Base-by-base conservation (phyloP, 2,329 filamentous ascomycete genomes). In the Monilinia polystroma region DNA sequence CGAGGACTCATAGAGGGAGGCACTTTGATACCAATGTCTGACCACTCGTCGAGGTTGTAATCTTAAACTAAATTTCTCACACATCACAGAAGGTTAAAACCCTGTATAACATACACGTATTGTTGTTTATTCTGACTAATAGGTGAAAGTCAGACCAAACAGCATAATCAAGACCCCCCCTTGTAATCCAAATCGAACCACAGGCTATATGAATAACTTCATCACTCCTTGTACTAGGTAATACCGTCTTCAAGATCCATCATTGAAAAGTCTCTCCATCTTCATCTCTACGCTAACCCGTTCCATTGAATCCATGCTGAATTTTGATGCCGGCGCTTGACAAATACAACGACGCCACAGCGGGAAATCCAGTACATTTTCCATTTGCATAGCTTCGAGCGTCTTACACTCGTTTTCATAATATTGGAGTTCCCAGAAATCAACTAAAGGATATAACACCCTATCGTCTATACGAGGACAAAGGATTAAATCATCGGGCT, bases 341-440 rank as follows among this genome's bases (percentile, higher is more conserved):
- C 58, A 60, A 26, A 60, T 20, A 38, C 58, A 60, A 20, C 58
- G 58, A 20, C 58, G 58, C 29, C 20, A 60, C 5, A 60, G 12
- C 23, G 45, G 58, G 6, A 38, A 18, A 8, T 51, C 0, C 11
- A n/a, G n/a, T 16, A 38, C 1, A 38, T 60, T 4, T n/a, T 20
- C 23, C 3, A 51, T n/a, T 2, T 35, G n/a, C 6, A 10, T 32
- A 23, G n/a, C 29, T 20, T 38, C 35, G 20, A 38, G 12, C 7
- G 20, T 10, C 29, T 2, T 35, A 3, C 23, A 8, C n/a, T 7
- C 23, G 26, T 14, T 51, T 1, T 18, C n/a, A 14, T 26, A 18
- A 35, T 60, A 51, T 12, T 38, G 29, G 3, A 1, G n/a, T 7
- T 57, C 4, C 45, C 55, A 64, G 23, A 35, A 41, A 3, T 18